A percentile compares a stretch with the other conserved stretches of the same genome.
Conservation (phyloP, 257 asterid species). For the Leonotis leonurus region DNA sequence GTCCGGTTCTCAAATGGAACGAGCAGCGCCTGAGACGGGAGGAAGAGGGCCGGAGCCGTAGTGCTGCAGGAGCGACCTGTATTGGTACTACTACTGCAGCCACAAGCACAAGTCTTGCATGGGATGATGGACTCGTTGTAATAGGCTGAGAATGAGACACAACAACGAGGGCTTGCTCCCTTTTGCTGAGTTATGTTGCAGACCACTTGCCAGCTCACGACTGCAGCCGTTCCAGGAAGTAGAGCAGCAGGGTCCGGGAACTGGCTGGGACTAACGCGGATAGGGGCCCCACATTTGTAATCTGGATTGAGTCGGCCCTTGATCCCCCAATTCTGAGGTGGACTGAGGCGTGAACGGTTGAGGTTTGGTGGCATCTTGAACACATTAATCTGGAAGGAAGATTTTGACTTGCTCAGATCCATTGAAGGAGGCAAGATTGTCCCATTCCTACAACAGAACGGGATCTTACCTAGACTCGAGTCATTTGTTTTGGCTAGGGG, state of each 20-base stretch:
- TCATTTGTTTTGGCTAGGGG: constrained; percentile 70
- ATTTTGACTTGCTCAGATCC: constrained; percentile 81
- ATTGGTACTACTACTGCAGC: constrained; percentile 37
- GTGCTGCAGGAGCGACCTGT: constrained; percentile 41
- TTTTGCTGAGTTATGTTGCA: constrained; percentile 75
- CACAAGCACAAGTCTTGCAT: constrained; percentile 84
- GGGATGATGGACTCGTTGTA: constrained; percentile 88
- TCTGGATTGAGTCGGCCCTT: constrained; percentile 70
- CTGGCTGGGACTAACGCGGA: constrained; percentile 64
- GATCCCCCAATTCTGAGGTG: constrained; percentile 82
- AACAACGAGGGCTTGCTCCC: constrained; percentile 67
- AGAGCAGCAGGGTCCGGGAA: constrained; percentile 65
- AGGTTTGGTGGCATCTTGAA: constrained; percentile 86
- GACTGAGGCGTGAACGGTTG: constrained; percentile 65
- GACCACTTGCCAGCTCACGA: constrained; percentile 92
- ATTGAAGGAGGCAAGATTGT: constrained; percentile 81
- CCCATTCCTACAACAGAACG: constrained; percentile 86
- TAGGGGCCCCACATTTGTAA: constrained; percentile 76
- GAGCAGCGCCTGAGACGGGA: constrained; percentile 77
- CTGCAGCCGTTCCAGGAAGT: constrained; percentile 38
- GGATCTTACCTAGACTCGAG: constrained; percentile 62
- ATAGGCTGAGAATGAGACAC: constrained; percentile 88
- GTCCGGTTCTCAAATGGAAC: constrained; percentile 75
- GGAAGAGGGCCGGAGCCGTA: constrained; percentile 55
- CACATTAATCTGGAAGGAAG: constrained; percentile 77